Conservation (phyloP, 345 rosid genomes). For the Lepidium didymum region DNA sequence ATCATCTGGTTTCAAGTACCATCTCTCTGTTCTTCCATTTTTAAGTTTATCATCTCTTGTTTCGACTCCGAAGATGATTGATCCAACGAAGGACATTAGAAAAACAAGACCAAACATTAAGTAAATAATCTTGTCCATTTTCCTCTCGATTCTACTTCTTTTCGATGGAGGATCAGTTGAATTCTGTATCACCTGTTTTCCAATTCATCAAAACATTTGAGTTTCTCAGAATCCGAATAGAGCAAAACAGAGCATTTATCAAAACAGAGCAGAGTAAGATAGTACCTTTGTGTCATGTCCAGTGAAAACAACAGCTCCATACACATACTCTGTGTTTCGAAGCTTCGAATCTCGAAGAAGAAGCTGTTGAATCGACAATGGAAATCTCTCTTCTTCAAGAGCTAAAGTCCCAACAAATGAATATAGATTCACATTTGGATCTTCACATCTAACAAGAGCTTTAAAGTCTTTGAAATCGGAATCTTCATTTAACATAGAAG, state of each 20-base stretch:
- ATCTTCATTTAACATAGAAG: conserved; percentile 48
- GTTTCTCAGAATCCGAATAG: background rate
- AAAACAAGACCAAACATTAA: conserved; percentile 51
- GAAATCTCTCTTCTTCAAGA: conserved; percentile 46
- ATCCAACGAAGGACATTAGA: conserved; percentile 55
- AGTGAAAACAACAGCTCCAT: conserved; percentile 80
- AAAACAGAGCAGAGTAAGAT: background rate
- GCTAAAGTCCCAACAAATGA: conserved; percentile 71
- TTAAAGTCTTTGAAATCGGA: conserved; percentile 51
- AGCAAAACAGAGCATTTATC: background rate
- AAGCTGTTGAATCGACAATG: conserved; percentile 78
- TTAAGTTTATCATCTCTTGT: conserved; percentile 49
- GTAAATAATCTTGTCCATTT: conserved; percentile 76
- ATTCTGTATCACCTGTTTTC: conserved; percentile 60
- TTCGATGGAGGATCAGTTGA: conserved; percentile 86
- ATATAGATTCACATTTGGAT: conserved; percentile 86
- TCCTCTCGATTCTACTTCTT: conserved; percentile 77
- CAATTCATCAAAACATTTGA: background rate
- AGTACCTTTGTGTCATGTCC: conserved; percentile 82
- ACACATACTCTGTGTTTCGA: conserved; percentile 71
- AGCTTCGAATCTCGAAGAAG: conserved; percentile 88
- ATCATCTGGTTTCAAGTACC: conserved; percentile 73
- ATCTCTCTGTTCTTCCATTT: conserved; percentile 60
- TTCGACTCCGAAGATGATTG: conserved; percentile 60
- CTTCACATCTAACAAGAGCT: conserved; percentile 72